Percentiles rank a stretch among this genome's conserved stretches.
These are phyloP conservation scores for Fomitopsis schrenkii DNA, from an alignment of 1,284 basidiomycete genomes.

Conservation along the genomic window DNA sequence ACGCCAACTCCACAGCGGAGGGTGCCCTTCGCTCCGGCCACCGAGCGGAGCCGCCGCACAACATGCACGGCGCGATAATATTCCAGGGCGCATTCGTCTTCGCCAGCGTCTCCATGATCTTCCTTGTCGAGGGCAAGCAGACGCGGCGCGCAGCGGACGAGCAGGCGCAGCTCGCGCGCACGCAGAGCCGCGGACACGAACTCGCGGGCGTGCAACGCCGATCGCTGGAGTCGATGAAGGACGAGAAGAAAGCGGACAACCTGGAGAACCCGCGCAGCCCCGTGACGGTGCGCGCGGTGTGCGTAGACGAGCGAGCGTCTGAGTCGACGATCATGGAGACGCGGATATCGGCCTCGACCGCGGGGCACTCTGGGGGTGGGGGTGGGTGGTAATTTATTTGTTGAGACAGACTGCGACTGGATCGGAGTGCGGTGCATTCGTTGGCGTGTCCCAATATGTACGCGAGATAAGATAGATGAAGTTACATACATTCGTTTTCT, in stretches of 20 bases:
- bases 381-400: neutral
- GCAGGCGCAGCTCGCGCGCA: constrained; percentile 2
- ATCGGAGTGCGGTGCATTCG: neutral
- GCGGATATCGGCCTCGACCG: neutral
- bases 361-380: neutral
- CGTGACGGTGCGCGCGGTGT: neutral
- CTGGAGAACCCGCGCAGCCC: neutral
- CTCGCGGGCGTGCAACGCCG: neutral
- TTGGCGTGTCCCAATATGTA: neutral
- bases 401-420: neutral
- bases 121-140: constrained; percentile 54
- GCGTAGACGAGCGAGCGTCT: neutral
- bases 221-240: neutral
- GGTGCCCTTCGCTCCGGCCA: constrained; percentile 59
- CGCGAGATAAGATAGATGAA: neutral
- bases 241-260: neutral
- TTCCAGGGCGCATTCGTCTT: constrained; percentile 53
- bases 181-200: neutral
- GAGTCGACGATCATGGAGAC: neutral
- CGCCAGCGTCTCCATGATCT: constrained; percentile 33
- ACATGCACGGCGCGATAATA: constrained; percentile 63
- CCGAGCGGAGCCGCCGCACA: constrained; percentile 58
- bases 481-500: neutral
- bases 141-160: constrained; percentile 57
- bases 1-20: constrained; percentile 38